Percentiles rank a stretch among this genome's conserved stretches.
phyloP scores from a whole-genome alignment of 2,329 filamentous ascomycete genomes.

The Ceratocystis destructans region DNA sequence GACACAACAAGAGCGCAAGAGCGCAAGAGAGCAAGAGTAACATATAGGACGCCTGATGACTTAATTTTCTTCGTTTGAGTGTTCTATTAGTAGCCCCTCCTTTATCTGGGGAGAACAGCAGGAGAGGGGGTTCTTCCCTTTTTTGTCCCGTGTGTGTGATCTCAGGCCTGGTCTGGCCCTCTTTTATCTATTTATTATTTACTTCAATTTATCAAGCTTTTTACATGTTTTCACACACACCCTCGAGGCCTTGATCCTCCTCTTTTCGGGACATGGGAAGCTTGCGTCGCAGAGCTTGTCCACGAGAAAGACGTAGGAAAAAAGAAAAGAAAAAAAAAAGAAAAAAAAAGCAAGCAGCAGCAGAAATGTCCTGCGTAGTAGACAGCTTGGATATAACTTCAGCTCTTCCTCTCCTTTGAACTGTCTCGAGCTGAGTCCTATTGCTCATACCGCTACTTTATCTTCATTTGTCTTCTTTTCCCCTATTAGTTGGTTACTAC shows the following conservation, averaged over 20 bases:
- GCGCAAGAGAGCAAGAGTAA: neutral
- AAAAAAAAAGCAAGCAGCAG: neutral
- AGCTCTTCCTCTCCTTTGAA: neutral
- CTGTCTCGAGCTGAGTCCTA: neutral
- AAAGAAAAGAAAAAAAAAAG: neutral
- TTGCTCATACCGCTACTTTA: too few species aligned
- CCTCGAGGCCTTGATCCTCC: neutral
- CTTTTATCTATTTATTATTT: too few species aligned
- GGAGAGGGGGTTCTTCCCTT: neutral
- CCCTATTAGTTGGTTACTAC: neutral
- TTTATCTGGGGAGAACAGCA: neutral
- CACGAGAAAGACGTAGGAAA: neutral
- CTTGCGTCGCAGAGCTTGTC: constrained; percentile 1
- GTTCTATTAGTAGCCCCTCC: neutral
- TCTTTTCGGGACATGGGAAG: neutral
- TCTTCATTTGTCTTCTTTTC: neutral
- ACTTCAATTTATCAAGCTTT: constrained; percentile 1
- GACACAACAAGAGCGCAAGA: too few species aligned
- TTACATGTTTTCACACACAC: neutral
- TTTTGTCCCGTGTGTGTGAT: neutral
- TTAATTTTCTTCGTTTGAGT: neutral
- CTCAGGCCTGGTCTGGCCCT: neutral
- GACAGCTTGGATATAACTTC: neutral
- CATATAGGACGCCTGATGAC: neutral
- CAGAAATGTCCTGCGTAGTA: neutral